Evolutionary conservation across 305 asterid species (phyloP), one percentile per base, ranked within the genome.

Genomic region (Coffea humblotiana): DNA sequence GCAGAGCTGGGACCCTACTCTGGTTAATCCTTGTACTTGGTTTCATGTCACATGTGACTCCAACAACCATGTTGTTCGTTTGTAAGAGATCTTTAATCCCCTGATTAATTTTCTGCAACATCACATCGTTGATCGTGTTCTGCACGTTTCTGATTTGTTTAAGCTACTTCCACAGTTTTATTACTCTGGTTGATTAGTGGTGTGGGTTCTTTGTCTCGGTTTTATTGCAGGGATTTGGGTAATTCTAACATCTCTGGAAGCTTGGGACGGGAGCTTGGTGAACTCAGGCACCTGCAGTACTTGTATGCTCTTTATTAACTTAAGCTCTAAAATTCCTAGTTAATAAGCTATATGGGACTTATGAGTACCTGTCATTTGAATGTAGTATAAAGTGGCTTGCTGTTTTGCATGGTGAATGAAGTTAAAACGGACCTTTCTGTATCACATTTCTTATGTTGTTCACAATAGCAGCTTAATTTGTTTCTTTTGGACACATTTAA

Each of bases 1-100:
- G 7, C 96, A 87, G 77, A 94, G 98, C 80, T 94, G 98, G 98
- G 98, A 94, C 82, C 98, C 98, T 23, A 93, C 98, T 29, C 97
- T 94, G 68, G 97, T 94, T 14, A 92, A 92, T 87, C 96, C 97
- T 79, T 94, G 98, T 72, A 94, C 98, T 68, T 94, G 98, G 98
- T 94, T 94, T 78, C 98, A 93, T 83, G 92, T 94, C 43, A 94
- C 98, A 16, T 94, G 98, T 54, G 90, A 94, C 74, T 84, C 96
- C 4, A 80, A 88, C 84, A 86, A 85, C 86, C 92, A 87, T 78
- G 98, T 94, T 83, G 88, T 92, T 84, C 96, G 98, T 83, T 84
- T 94, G 98, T 94, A 92, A 90, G 92, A 78, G 60, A 11, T 52
- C 70, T 68, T n/a, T 18, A 18, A 66, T 47, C 69, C 23, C 37